Evolutionary conservation across 2,329 filamentous ascomycete genomes (phyloP), one percentile per base, ranked within the genome.

Genomic region (Fusarium pseudoanthophilum): DNA sequence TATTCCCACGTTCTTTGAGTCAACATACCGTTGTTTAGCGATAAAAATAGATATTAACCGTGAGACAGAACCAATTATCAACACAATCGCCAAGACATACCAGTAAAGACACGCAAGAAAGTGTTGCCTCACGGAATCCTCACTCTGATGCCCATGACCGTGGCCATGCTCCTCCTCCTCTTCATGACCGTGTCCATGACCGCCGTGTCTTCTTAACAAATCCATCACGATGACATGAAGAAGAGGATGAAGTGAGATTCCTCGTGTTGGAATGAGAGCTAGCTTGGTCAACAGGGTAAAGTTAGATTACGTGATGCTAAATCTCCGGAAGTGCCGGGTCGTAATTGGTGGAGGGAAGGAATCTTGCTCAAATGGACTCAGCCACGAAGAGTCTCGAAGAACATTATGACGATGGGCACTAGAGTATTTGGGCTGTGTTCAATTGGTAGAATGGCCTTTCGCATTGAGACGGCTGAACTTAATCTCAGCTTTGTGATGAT

Each of bases 351-450:
- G 24, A 45, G 28, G 28, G 26, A 58, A 28, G 46, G 53, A 76
- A 77, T 75, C 64, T 65, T 72, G 71, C 75, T 77, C 75, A 77
- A 77, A 77, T 46, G 46, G 37, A 66, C 75, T 67, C 75, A 74
- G 46, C 62, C 63, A 62, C 39, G 3, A 53, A 53, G 10, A 39
- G 30, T 42, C 48, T 37, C 37, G 28, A 42, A 32, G 30, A 21
- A 24, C n/a, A 40, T 56, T 26, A 5, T 49, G 14, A 30, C 2
- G 15, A 49, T 49, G 28, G 18, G 20, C 28, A n/a, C 21, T 18
- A 30, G 13, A 13, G 3, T n/a, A 59, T 39, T 18, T 52, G 14
- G 18, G 14, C 13, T 45, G n/a, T 20, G 30, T 6, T 26, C 40
- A 7, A 64, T 56, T 64, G 63, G 59, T 34, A 52, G 28, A 21